Conservation (phyloP, 2,329 filamentous ascomycete genomes). For the Diplodia seriata region DNA sequence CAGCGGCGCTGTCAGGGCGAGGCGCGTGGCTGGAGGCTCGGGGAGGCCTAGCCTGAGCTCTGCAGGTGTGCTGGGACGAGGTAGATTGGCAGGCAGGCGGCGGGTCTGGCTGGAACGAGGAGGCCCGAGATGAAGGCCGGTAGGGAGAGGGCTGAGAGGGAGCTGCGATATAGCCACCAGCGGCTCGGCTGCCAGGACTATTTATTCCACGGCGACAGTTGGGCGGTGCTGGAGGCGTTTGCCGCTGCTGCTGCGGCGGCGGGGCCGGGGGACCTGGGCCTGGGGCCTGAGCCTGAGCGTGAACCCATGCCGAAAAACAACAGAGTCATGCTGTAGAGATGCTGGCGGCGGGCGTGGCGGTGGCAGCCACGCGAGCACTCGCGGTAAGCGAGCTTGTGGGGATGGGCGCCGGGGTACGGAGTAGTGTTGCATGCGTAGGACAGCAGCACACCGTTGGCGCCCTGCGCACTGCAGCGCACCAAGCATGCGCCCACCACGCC, state of each 20-base stretch:
- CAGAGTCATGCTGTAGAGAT: conserved; percentile 7
- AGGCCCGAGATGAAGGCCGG: not conserved
- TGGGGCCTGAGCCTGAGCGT: not conserved
- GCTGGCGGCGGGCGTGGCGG: conserved; percentile 21
- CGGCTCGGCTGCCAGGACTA: conserved; percentile 19
- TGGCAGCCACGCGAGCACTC: conserved; percentile 31
- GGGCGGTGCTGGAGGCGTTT: conserved; percentile 5
- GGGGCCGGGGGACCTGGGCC: not conserved
- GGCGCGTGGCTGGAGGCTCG: conserved; percentile 21
- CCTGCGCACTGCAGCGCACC: not conserved
- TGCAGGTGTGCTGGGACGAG: not conserved
- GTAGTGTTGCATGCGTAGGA: conserved; percentile 15
- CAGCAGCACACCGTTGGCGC: conserved; percentile 8
- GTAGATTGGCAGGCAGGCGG: too few relatives aligned
- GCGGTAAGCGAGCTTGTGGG: conserved; percentile 28
- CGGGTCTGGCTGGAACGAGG: not conserved
- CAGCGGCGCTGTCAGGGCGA: conserved; percentile 11
- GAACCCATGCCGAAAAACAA: not conserved
- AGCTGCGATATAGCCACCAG: conserved; percentile 9
- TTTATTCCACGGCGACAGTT: conserved; percentile 4
- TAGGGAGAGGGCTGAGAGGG: not conserved
- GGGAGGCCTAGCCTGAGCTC: not conserved
- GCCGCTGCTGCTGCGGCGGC: not conserved
- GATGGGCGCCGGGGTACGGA: conserved; percentile 15
- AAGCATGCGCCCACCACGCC: not conserved